Conservation (phyloP, 257 asterid species). For the Penstemon eatonii region DNA sequence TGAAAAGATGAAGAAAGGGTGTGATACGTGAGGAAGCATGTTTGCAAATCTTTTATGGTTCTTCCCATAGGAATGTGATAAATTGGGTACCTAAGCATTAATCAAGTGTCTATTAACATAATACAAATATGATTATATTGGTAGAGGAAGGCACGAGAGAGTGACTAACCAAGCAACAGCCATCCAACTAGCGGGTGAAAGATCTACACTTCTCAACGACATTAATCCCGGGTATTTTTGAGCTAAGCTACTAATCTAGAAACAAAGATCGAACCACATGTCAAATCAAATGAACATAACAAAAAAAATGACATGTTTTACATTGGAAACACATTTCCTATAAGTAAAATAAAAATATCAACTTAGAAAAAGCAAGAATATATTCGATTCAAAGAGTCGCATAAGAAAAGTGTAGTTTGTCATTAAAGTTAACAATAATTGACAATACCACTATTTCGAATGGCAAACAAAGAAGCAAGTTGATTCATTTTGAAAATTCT, state of each 20-base stretch:
- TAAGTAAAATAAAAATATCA: neutral
- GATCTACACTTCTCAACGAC: conserved; percentile 71
- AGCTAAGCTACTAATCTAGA: conserved; percentile 53
- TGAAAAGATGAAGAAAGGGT: conserved; percentile 79
- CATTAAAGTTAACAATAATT: conserved; percentile 16
- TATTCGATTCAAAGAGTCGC: conserved; percentile 21
- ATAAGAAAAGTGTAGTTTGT: conserved; percentile 1
- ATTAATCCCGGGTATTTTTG: conserved; percentile 59
- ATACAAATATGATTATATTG: too few species aligned
- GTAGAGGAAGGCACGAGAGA: neutral
- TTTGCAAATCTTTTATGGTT: conserved; percentile 54
- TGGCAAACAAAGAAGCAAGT: neutral
- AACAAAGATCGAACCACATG: neutral
- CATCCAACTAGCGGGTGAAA: conserved; percentile 96
- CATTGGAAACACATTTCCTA: neutral
- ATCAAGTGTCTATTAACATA: neutral
- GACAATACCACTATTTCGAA: conserved; percentile 25
- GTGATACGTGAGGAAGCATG: conserved; percentile 82
- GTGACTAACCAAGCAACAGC: conserved; percentile 71
- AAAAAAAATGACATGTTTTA: conserved; percentile 1
- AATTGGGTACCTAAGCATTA: conserved; percentile 66
- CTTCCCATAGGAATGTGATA: conserved; percentile 73
- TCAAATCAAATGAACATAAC: conserved; percentile 20
- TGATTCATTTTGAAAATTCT: conserved; percentile 23
- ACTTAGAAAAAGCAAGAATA: conserved; percentile 31